Conservation (phyloP, 495 filamentous ascomycete species). For the Choiromyces venosus region DNA sequence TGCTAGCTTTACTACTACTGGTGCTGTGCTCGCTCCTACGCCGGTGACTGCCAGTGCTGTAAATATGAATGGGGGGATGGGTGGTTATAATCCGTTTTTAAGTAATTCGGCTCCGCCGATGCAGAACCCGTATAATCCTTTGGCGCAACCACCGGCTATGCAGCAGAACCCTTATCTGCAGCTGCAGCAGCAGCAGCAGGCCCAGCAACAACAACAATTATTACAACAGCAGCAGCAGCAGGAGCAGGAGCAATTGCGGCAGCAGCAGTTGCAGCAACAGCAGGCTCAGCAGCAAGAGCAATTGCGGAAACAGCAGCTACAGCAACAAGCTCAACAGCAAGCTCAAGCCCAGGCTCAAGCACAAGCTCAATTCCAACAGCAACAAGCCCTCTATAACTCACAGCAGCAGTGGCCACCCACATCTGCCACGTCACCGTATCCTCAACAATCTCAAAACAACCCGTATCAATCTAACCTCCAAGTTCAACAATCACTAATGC, state of each 20-base stretch:
- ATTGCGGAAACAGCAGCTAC: slow-evolving; percentile 23
- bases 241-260: slow-evolving; percentile 38
- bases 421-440: slow-evolving; percentile 3
- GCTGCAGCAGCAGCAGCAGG: slow-evolving; percentile 33
- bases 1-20: slow-evolving; percentile 9
- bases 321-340: slow-evolving; percentile 21
- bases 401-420: slow-evolving; percentile 29
- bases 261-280: slow-evolving; percentile 42
- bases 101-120: slow-evolving; percentile 27
- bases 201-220: slow-evolving; percentile 43
- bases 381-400: slow-evolving; percentile 42
- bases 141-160: slow-evolving; percentile 38
- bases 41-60: slow-evolving; percentile 33
- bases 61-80: slow-evolving; percentile 21
- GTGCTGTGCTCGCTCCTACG: not conserved
- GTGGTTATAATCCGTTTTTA: slow-evolving; percentile 32
- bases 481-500: slow-evolving; percentile 46
- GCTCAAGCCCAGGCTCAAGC: slow-evolving; percentile 21
- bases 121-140: slow-evolving; percentile 55
- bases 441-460: slow-evolving; percentile 35
- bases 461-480: slow-evolving; percentile 39
- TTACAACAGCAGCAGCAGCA: slow-evolving; percentile 43
- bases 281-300: slow-evolving; percentile 33
- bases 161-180: slow-evolving; percentile 42
- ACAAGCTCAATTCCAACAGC: slow-evolving; percentile 21